These are phyloP conservation scores for Mycena alexandri DNA, from an alignment of 768 basidiomycete genomes.

Conservation along the genomic window DNA sequence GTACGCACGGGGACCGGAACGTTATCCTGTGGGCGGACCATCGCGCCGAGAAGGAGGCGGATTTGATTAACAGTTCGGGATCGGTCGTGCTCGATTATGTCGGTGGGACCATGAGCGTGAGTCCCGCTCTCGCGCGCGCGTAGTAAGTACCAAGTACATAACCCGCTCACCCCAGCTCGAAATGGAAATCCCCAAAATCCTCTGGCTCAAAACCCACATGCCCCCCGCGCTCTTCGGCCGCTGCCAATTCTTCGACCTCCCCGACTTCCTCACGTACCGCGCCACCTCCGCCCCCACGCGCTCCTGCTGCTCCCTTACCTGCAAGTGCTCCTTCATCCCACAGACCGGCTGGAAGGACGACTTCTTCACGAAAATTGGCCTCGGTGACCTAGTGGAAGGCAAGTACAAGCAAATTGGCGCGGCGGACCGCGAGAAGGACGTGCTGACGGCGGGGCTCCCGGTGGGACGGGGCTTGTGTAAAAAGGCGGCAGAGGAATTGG, in stretches of 20 bases:
- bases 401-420: slow-evolving; percentile 84
- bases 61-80: slow-evolving; percentile 87
- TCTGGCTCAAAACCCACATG: slow-evolving; percentile 97
- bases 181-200: slow-evolving; percentile 98
- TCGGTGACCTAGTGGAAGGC: slow-evolving; percentile 75
- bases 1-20: slow-evolving; percentile 80
- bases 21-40: slow-evolving; percentile 98
- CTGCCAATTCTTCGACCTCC: slow-evolving; percentile 91
- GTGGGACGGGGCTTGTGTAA: slow-evolving; percentile 87
- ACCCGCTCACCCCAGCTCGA: slow-evolving; percentile 81
- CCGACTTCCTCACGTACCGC: slow-evolving; percentile 96
- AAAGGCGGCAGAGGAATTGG: slow-evolving; percentile 86
- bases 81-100: slow-evolving; percentile 94
- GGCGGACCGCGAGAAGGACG: slow-evolving; percentile 56
- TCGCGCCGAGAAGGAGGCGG: slow-evolving; percentile 92
- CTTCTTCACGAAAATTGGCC: slow-evolving; percentile 90
- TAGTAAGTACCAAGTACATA: slow-evolving; percentile 25
- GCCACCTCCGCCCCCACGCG: slow-evolving; percentile 82
- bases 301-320: slow-evolving; percentile 93
- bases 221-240: slow-evolving; percentile 71
- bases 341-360: slow-evolving; percentile 88
- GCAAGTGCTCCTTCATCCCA: slow-evolving; percentile 96
- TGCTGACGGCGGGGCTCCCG: slow-evolving; percentile 87
- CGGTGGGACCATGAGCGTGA: slow-evolving; percentile 94
- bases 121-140: slow-evolving; percentile 35